phyloP scores from a whole-genome alignment of 2,329 filamentous ascomycete genomes.

The Botrytis byssoidea region DNA sequence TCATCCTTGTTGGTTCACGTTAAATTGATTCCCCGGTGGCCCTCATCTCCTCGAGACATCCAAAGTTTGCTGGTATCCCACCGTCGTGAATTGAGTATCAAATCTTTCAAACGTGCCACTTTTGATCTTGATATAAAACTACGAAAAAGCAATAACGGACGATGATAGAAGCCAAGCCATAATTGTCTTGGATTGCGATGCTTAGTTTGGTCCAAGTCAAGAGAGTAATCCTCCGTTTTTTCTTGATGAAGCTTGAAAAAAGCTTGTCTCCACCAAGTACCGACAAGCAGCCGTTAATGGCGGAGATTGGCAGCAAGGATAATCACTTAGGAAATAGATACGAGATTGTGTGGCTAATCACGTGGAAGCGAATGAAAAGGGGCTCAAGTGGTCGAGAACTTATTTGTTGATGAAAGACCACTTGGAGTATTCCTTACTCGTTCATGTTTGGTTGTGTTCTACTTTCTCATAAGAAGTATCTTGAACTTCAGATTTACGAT shows the following conservation, averaged over 20 bases:
- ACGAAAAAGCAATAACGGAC: background rate
- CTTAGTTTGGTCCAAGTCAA: background rate
- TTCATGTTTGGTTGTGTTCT: background rate
- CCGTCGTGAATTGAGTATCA: background rate
- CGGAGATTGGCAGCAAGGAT: slow-evolving; percentile 12
- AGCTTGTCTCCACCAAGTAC: slow-evolving; percentile 19
- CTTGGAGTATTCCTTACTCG: background rate
- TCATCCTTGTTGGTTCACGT: slow-evolving; percentile 19
- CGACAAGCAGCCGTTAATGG: background rate
- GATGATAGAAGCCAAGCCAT: slow-evolving; percentile 15
- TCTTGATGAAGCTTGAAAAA: background rate
- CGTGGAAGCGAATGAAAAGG: background rate
- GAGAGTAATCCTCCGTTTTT: background rate
- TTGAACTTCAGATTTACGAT: background rate
- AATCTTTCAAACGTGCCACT: background rate
- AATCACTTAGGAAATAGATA: background rate
- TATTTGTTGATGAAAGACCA: background rate
- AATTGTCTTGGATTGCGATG: slow-evolving; percentile 17
- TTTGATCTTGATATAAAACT: slow-evolving; percentile 3
- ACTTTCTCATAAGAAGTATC: background rate
- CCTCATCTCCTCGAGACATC: slow-evolving; percentile 18
- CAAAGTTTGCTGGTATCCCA: background rate
- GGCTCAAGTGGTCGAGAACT: background rate
- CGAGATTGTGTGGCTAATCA: background rate
- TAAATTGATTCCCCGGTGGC: background rate